Conservation (phyloP, 257 asterid species). For the Hygrophila difformis region DNA sequence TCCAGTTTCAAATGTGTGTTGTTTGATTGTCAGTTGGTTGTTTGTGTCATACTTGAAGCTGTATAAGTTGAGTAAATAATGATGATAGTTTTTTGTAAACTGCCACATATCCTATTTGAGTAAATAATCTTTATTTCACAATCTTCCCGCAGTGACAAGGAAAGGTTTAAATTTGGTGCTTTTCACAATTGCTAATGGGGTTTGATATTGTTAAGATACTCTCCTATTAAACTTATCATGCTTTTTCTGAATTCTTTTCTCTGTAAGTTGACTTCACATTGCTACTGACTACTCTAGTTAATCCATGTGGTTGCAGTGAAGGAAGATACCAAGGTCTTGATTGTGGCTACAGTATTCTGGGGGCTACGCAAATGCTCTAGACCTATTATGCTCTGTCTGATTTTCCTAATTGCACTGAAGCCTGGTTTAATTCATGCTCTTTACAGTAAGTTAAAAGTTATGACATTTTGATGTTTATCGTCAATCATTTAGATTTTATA, state of each 20-base stretch:
- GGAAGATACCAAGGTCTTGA: slow-evolving; percentile 83
- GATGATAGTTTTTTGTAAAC: too few species aligned
- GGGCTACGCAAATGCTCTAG: slow-evolving; percentile 95
- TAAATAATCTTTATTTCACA: slow-evolving; percentile 5
- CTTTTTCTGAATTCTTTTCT: neutral
- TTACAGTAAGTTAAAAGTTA: slow-evolving; percentile 76
- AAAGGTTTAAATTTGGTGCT: neutral
- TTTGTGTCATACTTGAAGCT: too few species aligned
- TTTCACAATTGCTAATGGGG: too few species aligned
- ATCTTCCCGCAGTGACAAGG: neutral
- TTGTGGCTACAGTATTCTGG: slow-evolving; percentile 99
- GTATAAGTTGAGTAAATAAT: too few species aligned
- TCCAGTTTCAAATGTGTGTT: too few species aligned
- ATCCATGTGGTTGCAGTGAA: slow-evolving; percentile 46
- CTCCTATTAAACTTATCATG: neutral
- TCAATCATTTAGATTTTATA: slow-evolving; percentile 12
- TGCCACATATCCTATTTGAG: too few species aligned
- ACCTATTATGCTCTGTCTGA: slow-evolving; percentile 75
- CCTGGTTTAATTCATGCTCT: slow-evolving; percentile 94
- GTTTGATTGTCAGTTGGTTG: too few species aligned
- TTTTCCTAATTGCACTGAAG: slow-evolving; percentile 82
- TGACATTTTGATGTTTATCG: too few species aligned
- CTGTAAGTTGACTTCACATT: slow-evolving; percentile 2
- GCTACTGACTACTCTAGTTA: slow-evolving; percentile 8
- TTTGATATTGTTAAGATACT: neutral